Evolutionary conservation across 352 stramenopile species (phyloP).

Genomic region (Phytophthora capsici): DNA sequence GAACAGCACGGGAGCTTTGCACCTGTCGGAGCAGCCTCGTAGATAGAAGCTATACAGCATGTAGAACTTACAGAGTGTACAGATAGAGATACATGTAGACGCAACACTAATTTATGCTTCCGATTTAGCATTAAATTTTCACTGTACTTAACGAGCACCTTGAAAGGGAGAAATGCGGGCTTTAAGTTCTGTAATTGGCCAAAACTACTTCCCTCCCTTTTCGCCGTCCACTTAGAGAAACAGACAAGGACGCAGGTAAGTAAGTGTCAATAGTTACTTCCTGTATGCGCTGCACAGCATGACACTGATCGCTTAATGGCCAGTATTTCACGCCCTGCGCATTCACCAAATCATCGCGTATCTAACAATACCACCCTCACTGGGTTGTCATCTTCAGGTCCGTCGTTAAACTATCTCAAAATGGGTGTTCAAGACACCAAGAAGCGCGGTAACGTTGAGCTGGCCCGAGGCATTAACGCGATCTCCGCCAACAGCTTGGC

Average conservation of each 20-base stretch:
- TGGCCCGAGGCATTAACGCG: constrained; percentile 79
- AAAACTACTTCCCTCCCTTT: constrained; percentile 8
- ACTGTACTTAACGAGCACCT: no score
- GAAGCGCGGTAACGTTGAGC: constrained; percentile 69
- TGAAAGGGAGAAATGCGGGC: no score
- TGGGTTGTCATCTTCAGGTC: neutral
- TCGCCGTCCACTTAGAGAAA: constrained; percentile 14
- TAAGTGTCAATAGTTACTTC: neutral
- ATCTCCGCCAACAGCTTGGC: constrained; percentile 72
- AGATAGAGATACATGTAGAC: constrained; percentile 21
- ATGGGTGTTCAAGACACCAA: constrained; percentile 34
- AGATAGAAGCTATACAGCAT: constrained; percentile 11
- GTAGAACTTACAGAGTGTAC: neutral
- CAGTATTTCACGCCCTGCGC: neutral
- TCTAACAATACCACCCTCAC: constrained; percentile 4
- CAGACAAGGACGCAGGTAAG: constrained; percentile 6
- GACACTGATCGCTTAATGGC: neutral
- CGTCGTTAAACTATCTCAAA: constrained; percentile 1
- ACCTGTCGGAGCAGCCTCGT: constrained; percentile 14
- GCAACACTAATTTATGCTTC: constrained; percentile 18
- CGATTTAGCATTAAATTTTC: no score
- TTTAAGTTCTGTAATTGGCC: constrained; percentile 10
- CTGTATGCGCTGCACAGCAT: neutral
- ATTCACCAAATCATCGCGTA: neutral
- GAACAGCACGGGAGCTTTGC: constrained; percentile 90